Percentiles rank a stretch among this genome's conserved stretches.
Conservation (phyloP, 2,329 filamentous ascomycete genomes). For the Apiospora arundinis region DNA sequence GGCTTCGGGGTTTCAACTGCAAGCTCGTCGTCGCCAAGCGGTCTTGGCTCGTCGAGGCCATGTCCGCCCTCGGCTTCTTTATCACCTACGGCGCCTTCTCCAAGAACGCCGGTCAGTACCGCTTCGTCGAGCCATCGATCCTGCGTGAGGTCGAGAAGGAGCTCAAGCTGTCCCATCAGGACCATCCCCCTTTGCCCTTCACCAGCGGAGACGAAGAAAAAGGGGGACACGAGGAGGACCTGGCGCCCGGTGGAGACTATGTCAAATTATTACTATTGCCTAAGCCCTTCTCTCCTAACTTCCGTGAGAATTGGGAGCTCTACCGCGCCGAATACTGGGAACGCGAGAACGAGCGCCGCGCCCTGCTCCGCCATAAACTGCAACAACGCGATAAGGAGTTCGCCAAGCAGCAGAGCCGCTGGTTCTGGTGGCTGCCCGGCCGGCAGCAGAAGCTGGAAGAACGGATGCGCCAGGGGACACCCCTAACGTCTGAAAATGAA, state of each 20-base stretch:
- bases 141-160: constrained; percentile 66
- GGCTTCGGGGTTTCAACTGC: constrained; percentile 90
- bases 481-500: constrained; percentile 36
- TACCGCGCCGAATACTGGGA: constrained; percentile 98
- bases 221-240: constrained; percentile 83
- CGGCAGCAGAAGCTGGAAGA: constrained; percentile 48
- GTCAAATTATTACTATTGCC: constrained; percentile 89
- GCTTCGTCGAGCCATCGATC: constrained; percentile 73
- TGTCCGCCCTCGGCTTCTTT: constrained; percentile 76
- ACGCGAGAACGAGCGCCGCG: constrained; percentile 88
- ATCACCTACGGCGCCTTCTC: constrained; percentile 78
- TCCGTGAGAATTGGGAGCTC: constrained; percentile 95
- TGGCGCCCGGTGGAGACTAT: constrained; percentile 88
- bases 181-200: constrained; percentile 48
- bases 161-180: constrained; percentile 53
- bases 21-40: constrained; percentile 91
- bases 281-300: constrained; percentile 93
- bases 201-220: constrained; percentile 61
- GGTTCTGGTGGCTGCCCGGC: constrained; percentile 89
- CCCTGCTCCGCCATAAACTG: constrained; percentile 73
- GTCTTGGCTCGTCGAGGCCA: constrained; percentile 79
- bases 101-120: constrained; percentile 69
- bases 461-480: constrained; percentile 29
- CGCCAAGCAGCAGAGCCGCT: constrained; percentile 71
- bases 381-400: constrained; percentile 71